Percentiles rank a stretch among this genome's conserved stretches.
These are phyloP conservation scores for Carpinus viminea DNA, from an alignment of 306 rosid genomes.

Conservation along the genomic window DNA sequence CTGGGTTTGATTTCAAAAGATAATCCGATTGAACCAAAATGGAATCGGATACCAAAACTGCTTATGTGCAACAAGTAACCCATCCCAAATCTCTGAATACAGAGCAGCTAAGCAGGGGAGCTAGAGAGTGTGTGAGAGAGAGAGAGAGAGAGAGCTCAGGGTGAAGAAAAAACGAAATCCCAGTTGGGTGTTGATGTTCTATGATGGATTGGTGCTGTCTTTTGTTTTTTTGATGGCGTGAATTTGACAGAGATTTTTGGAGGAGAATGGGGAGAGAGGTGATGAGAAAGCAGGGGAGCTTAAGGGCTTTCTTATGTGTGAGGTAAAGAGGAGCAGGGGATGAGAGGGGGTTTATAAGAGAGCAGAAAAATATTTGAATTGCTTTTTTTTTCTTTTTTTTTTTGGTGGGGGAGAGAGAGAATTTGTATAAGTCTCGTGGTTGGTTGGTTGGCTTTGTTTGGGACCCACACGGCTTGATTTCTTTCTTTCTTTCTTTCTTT, in stretches of 20 bases:
- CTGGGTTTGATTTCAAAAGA: constrained; percentile 32
- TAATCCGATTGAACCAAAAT: constrained; percentile 51
- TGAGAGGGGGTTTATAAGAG: constrained; percentile 51
- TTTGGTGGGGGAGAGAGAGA: not conserved
- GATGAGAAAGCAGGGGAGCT: constrained; percentile 24
- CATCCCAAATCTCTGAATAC: constrained; percentile 35
- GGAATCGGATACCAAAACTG: constrained; percentile 48
- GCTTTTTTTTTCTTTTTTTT: not conserved
- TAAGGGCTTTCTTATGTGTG: not conserved
- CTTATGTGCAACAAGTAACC: constrained; percentile 33
- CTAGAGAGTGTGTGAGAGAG: constrained; percentile 29
- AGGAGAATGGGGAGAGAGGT: not conserved
- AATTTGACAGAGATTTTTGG: not conserved
- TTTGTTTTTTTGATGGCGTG: not conserved
- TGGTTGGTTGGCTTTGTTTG: constrained; percentile 53
- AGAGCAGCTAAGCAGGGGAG: not conserved
- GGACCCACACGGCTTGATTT: constrained; percentile 55
- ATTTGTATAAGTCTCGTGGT: constrained; percentile 35
- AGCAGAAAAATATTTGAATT: constrained; percentile 36
- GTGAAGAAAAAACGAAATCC: not conserved
- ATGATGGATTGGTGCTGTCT: not conserved
- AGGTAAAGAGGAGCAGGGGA: not conserved
- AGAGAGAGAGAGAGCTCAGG: constrained; percentile 41
- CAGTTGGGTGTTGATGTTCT: constrained; percentile 7
- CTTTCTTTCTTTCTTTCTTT: constrained; percentile 1